phyloP scores from a whole-genome alignment of 2,329 filamentous ascomycete species.

The Monilinia polystroma region DNA sequence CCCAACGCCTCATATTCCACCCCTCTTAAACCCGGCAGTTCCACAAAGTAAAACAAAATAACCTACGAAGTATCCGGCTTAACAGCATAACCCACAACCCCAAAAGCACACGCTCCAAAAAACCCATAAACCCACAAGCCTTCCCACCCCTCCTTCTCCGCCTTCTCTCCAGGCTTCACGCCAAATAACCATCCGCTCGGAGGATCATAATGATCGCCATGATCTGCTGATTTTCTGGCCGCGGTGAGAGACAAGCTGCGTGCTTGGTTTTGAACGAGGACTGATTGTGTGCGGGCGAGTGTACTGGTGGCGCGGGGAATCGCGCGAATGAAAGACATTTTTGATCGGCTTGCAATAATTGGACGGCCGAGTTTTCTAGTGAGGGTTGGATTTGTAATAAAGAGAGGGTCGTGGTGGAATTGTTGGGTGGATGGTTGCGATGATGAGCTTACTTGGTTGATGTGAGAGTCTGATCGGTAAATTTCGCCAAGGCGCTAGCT shows the following conservation, averaged over 20 bases:
- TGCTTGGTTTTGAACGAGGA: neutral
- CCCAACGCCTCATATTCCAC: neutral
- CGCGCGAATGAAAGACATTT: constrained; percentile 18
- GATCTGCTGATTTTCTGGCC: constrained; percentile 29
- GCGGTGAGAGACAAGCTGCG: constrained; percentile 12
- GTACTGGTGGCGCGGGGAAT: constrained; percentile 14
- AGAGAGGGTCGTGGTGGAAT: neutral
- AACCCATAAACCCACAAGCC: constrained; percentile 80
- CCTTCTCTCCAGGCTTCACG: constrained; percentile 91
- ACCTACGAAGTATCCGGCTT: constrained; percentile 99
- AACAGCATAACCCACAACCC: constrained; percentile 81
- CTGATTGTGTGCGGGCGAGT: constrained; percentile 1
- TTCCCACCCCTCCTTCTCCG: constrained; percentile 97
- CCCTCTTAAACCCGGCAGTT: neutral
- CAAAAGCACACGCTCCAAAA: constrained; percentile 71
- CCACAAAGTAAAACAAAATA: constrained; percentile 23
- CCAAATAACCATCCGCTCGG: constrained; percentile 92
- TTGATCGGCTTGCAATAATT: neutral
- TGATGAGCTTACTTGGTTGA: constrained; percentile 8
- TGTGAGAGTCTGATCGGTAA: constrained; percentile 15
- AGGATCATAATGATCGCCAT: constrained; percentile 70
- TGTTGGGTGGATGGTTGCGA: neutral
- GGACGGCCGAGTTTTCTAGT: neutral
- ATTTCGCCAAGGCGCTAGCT: constrained; percentile 18
- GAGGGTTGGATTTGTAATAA: neutral